Evolutionary conservation across 2,329 filamentous ascomycete species (phyloP).

Genomic region (Madurella mycetomatis): DNA sequence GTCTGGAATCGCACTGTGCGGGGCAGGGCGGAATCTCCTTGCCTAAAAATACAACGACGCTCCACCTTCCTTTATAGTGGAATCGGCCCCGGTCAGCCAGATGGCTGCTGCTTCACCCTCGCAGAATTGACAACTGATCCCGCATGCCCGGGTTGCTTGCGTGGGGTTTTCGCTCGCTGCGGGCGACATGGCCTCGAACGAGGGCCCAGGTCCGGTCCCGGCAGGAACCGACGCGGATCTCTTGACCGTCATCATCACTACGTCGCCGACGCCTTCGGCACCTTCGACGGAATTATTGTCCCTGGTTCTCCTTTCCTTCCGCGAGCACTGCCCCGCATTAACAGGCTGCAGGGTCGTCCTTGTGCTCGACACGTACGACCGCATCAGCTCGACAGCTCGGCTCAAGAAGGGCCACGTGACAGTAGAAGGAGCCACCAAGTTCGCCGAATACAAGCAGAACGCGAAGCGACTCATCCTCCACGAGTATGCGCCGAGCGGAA

Average conservation of each 20-base stretch:
- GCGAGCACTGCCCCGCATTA: slow-evolving; percentile 38
- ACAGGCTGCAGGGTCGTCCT: slow-evolving; percentile 44
- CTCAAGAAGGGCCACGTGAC: slow-evolving; percentile 54
- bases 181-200: slow-evolving; percentile 9
- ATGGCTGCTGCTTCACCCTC: not conserved
- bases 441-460: slow-evolving; percentile 43
- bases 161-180: slow-evolving; percentile 2
- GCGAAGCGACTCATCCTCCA: slow-evolving; percentile 39
- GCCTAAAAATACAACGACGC: no score
- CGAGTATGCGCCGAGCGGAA: slow-evolving; percentile 23
- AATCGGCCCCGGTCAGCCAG: not conserved
- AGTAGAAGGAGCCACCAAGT: slow-evolving; percentile 38
- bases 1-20: not conserved
- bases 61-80: not conserved
- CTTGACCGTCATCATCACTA: slow-evolving; percentile 48
- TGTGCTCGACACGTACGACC: slow-evolving; percentile 50
- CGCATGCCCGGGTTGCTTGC: not conserved
- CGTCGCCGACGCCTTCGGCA: slow-evolving; percentile 51
- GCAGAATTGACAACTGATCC: not conserved
- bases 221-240: slow-evolving; percentile 13
- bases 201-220: not conserved
- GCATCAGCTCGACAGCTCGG: slow-evolving; percentile 39
- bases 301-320: slow-evolving; percentile 43
- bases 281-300: slow-evolving; percentile 50
- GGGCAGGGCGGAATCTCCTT: not conserved